A percentile compares a stretch with the other conserved stretches of the same genome.
Evolutionary conservation across 1,284 basidiomycete species (phyloP).

Genomic region (Pseudozyma hubeiensis): DNA sequence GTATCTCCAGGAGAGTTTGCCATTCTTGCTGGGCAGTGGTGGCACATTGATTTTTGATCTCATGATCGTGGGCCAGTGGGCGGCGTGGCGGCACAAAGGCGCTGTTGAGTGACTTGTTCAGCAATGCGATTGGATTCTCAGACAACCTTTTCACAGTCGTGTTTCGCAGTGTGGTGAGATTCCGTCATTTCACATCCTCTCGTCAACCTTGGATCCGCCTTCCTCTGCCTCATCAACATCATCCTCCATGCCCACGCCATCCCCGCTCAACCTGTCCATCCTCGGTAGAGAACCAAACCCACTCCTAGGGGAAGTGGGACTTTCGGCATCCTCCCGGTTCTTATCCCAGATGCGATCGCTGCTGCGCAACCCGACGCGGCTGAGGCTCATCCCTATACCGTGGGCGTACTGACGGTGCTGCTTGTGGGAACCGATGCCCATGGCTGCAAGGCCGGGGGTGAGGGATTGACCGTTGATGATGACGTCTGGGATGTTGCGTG

Average conservation of each 20-base stretch:
- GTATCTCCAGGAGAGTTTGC: conserved; percentile 62
- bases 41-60: conserved; percentile 67
- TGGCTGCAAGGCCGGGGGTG: conserved; percentile 18
- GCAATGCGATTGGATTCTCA: no score
- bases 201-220: no score
- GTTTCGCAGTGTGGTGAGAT: no score
- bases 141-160: no score
- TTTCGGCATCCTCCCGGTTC: not conserved
- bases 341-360: conserved; percentile 47
- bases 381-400: conserved; percentile 48
- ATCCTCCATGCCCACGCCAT: no score
- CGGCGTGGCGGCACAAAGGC: conserved; percentile 47
- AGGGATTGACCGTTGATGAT: conserved; percentile 35
- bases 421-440: conserved; percentile 20
- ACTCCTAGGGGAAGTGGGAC: conserved; percentile 10
- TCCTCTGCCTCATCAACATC: no score
- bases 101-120: not conserved
- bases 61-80: conserved; percentile 62
- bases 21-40: conserved; percentile 62
- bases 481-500: conserved; percentile 37
- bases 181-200: no score
- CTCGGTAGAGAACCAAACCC: conserved; percentile 11
- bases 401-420: conserved; percentile 21
- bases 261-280: no score
- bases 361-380: conserved; percentile 43